Percentiles rank a stretch among this genome's conserved stretches.
Conservation (phyloP, 306 rosid species). For the Geum urbanum region DNA sequence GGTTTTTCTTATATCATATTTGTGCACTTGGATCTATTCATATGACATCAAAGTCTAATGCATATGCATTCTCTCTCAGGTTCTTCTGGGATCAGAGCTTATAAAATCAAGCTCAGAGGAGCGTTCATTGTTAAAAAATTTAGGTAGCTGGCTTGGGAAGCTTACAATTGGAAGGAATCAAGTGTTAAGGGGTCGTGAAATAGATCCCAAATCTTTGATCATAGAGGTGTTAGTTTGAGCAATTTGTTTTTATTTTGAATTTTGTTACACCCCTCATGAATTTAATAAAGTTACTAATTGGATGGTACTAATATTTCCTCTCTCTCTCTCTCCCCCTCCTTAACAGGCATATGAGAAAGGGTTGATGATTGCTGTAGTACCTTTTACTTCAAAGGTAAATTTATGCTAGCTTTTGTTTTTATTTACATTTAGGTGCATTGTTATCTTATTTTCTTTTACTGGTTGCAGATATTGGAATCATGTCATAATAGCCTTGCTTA, state of each 20-base stretch:
- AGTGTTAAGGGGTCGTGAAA: conserved; percentile 93
- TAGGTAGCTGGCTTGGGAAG: conserved; percentile 99
- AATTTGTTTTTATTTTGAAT: background rate
- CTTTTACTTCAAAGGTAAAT: conserved; percentile 94
- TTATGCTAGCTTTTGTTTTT: conserved; percentile 9
- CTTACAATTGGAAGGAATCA: conserved; percentile 94
- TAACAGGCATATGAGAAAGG: conserved; percentile 98
- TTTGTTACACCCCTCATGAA: background rate
- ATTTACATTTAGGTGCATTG: conserved; percentile 15
- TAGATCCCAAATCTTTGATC: conserved; percentile 95
- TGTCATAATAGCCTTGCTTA: conserved; percentile 92
- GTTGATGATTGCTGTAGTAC: conserved; percentile 98
- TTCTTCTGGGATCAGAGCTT: conserved; percentile 91
- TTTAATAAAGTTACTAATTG: background rate
- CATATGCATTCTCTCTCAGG: conserved; percentile 44
- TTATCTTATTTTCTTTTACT: conserved; percentile 10
- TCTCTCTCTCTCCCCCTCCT: conserved; percentile 7
- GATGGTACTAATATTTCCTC: conserved; percentile 12
- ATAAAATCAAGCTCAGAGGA: conserved; percentile 98
- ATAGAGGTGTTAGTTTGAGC: conserved; percentile 57
- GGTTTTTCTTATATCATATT: conserved; percentile 36
- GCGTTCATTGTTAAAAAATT: conserved; percentile 90
- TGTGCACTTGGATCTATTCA: conserved; percentile 1
- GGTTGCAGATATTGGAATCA: conserved; percentile 80
- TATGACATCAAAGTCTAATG: background rate